Evolutionary conservation across 441 rosid genomes (phyloP).

Genomic region (Pelargonium cotyledonis): DNA sequence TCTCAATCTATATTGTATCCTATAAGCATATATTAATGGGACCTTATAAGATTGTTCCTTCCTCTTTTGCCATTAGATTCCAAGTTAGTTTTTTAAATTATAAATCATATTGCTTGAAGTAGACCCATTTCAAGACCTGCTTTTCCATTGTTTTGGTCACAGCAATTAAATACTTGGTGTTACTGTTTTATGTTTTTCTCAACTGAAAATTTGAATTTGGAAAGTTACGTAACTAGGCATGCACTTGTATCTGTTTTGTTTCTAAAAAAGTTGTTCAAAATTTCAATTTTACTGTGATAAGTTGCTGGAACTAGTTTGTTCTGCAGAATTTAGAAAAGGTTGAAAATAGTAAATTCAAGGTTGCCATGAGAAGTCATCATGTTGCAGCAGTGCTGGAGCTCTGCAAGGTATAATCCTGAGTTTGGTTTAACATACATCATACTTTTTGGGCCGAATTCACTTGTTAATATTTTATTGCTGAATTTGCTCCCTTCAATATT

Average conservation of each 20-base stretch:
- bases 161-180: not conserved
- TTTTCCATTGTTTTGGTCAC: not conserved
- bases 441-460: not conserved
- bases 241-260: not conserved
- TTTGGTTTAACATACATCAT: constrained; percentile 9
- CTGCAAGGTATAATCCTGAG: constrained; percentile 58
- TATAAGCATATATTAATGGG: not conserved
- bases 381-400: constrained; percentile 68
- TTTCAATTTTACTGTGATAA: constrained; percentile 13
- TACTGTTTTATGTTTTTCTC: not conserved
- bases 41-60: not conserved
- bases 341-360: constrained; percentile 58
- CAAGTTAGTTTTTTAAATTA: not conserved
- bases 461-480: constrained; percentile 6
- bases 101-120: not conserved
- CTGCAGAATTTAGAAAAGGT: constrained; percentile 63
- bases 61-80: not conserved
- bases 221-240: not conserved
- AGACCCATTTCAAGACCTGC: not conserved
- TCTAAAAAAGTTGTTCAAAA: constrained; percentile 15
- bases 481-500: constrained; percentile 10
- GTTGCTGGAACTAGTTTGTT: constrained; percentile 19
- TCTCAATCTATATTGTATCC: not conserved
- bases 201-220: not conserved
- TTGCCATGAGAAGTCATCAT: constrained; percentile 57